Base-by-base conservation (phyloP, 2,329 filamentous ascomycete genomes). In the Venturia asperata region DNA sequence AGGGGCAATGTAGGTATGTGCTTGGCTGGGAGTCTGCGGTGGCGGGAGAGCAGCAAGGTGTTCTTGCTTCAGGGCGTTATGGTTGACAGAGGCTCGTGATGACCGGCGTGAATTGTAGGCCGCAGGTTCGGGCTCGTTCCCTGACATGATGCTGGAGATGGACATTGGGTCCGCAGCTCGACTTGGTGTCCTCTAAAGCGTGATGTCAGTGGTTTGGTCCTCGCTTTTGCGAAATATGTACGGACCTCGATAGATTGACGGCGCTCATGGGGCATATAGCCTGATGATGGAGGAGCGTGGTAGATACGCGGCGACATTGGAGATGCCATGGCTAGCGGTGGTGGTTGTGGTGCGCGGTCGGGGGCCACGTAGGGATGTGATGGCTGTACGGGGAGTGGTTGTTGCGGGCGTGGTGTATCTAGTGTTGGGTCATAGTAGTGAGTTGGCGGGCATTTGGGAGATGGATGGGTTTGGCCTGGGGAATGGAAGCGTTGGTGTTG, bases 131-230 rank as follows among this genome's bases (percentile, higher is more conserved):
- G 89, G 86, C 65, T 91, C 87, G 65, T 89, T 83, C 69, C 85
- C 92, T 4, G 91, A 93, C 55, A 97, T 87, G 67, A 97, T 95
- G 74, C 92, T 97, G 69, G 91, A 94, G 73, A 97, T 94, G 5
- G 92, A 94, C 92, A 97, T 97, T 64, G 92, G 89, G 74, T 96
- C 90, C 66, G 88, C 87, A 49, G 87, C 82, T 74, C 92, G 87
- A 70, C 85, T 86, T 1, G 89, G 85, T 62, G 88, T 89, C 84
- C 92, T 65, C 63, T 64, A 49, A 37, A n/a, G 43, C 13, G 42
- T 34, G 43, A 21, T 52, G 45, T 61, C 42, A 61, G 60, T 45
- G 60, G 27, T 27, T 39, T 17, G 42, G 37, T 13, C 24, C 17
- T 61, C 11, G 5, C 2, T 10, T 19, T 34, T 30, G 42, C 61